Evolutionary conservation across 2,329 filamentous ascomycete genomes (phyloP).

Genomic region (Amauroascus niger): DNA sequence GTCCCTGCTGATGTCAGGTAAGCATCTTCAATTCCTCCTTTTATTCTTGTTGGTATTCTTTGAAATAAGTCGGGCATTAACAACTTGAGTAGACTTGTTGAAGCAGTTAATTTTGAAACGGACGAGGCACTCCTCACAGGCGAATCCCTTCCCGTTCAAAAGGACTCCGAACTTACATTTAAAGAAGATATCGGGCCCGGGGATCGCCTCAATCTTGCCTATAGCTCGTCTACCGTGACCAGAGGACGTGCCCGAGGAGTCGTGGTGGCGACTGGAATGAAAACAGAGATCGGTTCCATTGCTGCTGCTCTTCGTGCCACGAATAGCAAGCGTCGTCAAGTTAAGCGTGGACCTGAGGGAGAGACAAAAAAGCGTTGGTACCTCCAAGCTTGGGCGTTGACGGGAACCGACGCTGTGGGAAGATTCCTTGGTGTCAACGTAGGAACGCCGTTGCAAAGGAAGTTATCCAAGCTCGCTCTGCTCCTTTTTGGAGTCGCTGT

Average conservation of each 20-base stretch:
- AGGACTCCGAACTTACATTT: slow-evolving; percentile 44
- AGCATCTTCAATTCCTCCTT: not conserved
- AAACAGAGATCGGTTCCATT: slow-evolving; percentile 56
- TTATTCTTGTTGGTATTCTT: too few species aligned
- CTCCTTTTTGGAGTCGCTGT: slow-evolving; percentile 58
- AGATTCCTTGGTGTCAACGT: slow-evolving; percentile 58
- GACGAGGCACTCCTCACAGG: slow-evolving; percentile 55
- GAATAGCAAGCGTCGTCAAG: slow-evolving; percentile 43
- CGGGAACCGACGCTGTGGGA: slow-evolving; percentile 49
- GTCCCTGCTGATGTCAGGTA: slow-evolving; percentile 39
- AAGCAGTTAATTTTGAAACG: slow-evolving; percentile 50
- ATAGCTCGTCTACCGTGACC: slow-evolving; percentile 52
- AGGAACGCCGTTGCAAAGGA: slow-evolving; percentile 60
- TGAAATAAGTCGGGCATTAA: not conserved
- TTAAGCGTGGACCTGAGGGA: slow-evolving; percentile 44
- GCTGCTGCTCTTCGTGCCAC: slow-evolving; percentile 53
- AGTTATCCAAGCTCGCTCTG: slow-evolving; percentile 57
- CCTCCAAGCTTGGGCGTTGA: slow-evolving; percentile 43
- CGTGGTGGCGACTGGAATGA: slow-evolving; percentile 51
- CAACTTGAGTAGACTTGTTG: slow-evolving; percentile 33
- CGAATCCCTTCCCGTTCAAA: slow-evolving; percentile 51
- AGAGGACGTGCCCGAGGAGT: slow-evolving; percentile 53
- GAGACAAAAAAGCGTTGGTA: slow-evolving; percentile 46
- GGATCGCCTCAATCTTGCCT: slow-evolving; percentile 53
- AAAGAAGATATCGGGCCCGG: slow-evolving; percentile 46